phyloP scores from a whole-genome alignment of 306 rosid species.

The Begonia masoniana region DNA sequence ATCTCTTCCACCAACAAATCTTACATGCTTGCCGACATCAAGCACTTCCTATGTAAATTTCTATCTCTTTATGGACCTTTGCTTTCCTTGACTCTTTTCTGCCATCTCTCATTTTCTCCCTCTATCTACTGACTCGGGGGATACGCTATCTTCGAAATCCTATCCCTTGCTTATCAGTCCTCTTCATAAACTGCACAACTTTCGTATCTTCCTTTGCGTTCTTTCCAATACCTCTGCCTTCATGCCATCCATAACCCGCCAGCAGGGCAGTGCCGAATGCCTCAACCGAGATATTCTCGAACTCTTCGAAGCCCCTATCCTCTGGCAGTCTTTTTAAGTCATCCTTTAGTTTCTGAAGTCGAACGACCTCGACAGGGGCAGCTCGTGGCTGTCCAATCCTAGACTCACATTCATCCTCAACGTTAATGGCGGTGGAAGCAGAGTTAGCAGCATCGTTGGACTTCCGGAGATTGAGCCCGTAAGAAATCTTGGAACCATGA shows the following conservation, averaged over 20 bases:
- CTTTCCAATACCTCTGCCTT: conserved; percentile 76
- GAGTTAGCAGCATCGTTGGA: background rate
- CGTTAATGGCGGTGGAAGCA: background rate
- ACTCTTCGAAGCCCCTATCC: conserved; percentile 55
- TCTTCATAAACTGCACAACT: conserved; percentile 28
- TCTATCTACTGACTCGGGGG: conserved; percentile 3
- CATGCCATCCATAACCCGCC: conserved; percentile 73
- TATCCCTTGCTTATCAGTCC: conserved; percentile 58
- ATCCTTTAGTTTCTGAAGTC: conserved; percentile 40
- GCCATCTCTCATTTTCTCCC: background rate
- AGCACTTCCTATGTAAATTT: conserved; percentile 2
- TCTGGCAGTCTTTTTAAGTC: conserved; percentile 54
- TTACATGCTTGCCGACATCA: conserved; percentile 27
- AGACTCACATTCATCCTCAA: background rate
- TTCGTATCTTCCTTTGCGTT: conserved; percentile 61
- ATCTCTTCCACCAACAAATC: conserved; percentile 46
- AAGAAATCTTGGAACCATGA: conserved; percentile 28
- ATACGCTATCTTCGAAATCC: conserved; percentile 35
- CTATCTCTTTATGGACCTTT: background rate
- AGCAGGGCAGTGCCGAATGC: conserved; percentile 67
- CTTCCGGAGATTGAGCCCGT: conserved; percentile 44
- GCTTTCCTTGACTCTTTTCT: conserved; percentile 5
- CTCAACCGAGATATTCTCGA: conserved; percentile 58
- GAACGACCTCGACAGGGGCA: conserved; percentile 12
- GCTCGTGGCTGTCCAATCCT: background rate